These are phyloP conservation scores for Jatropha podagrica DNA, from an alignment of 441 rosid genomes.

Conservation along the genomic window DNA sequence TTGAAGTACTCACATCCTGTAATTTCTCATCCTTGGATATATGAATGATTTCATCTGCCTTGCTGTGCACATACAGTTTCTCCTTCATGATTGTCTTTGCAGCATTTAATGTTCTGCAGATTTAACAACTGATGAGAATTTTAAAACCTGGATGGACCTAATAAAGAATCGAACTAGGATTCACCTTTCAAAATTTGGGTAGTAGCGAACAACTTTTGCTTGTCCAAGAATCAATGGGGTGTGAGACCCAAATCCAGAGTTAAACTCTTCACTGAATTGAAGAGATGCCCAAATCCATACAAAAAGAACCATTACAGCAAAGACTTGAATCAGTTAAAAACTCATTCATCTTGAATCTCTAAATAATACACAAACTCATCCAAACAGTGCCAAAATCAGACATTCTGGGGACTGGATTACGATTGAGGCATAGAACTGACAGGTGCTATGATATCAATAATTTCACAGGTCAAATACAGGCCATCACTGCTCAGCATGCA, in stretches of 20 bases:
- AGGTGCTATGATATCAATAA: not conserved
- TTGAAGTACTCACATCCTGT: conserved; percentile 54
- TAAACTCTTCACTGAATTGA: conserved; percentile 82
- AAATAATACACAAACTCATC: not conserved
- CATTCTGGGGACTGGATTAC: not conserved
- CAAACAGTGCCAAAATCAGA: not conserved
- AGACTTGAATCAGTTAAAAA: conserved; percentile 1
- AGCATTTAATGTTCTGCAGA: conserved; percentile 66
- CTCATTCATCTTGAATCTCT: conserved; percentile 7
- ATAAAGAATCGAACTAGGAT: conserved; percentile 16
- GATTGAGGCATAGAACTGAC: not conserved
- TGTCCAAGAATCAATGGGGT: conserved; percentile 96
- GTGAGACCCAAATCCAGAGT: conserved; percentile 97
- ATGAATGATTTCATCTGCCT: conserved; percentile 60
- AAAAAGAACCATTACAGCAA: conserved; percentile 6
- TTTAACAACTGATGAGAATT: conserved; percentile 28
- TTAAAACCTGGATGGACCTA: conserved; percentile 12
- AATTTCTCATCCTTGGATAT: conserved; percentile 70
- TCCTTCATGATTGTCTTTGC: conserved; percentile 83
- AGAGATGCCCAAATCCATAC: conserved; percentile 13
- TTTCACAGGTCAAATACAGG: not conserved
- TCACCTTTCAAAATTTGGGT: conserved; percentile 85
- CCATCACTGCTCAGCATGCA: not conserved
- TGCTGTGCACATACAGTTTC: conserved; percentile 63
- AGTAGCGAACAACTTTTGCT: conserved; percentile 87